Percentiles rank a stretch among this genome's conserved stretches.
These are phyloP conservation scores for Podospora pseudocomata DNA, from an alignment of 495 filamentous ascomycete species.

Conservation along the genomic window DNA sequence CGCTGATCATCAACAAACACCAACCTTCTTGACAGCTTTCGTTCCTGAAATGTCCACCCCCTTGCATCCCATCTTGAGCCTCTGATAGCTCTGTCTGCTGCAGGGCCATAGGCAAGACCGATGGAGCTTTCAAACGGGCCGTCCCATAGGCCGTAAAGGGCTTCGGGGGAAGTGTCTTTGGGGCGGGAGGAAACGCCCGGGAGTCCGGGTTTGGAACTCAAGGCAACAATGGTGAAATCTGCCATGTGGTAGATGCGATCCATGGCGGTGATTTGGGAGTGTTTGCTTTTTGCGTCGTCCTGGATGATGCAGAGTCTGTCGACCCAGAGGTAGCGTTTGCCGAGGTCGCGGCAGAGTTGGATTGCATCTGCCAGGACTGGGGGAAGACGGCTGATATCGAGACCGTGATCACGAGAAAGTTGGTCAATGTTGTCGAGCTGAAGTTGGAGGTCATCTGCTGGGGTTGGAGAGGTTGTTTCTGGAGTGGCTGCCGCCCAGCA, in stretches of 20 bases:
- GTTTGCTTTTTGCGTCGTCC: background rate
- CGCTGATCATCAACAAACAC: background rate
- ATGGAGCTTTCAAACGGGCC: background rate
- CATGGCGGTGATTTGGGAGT: background rate
- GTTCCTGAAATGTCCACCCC: background rate
- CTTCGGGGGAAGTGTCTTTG: background rate
- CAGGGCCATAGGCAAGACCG: background rate
- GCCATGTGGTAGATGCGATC: background rate
- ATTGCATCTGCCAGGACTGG: background rate
- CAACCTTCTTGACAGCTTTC: background rate
- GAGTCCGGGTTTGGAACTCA: background rate
- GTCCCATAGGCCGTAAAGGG: background rate
- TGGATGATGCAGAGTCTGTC: background rate
- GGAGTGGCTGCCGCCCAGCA: too few species aligned
- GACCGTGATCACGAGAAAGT: background rate
- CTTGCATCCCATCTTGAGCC: background rate
- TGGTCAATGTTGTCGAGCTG: background rate
- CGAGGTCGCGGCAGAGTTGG: background rate
- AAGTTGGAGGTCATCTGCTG: background rate
- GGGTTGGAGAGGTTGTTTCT: too few species aligned
- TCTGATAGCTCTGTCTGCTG: background rate
- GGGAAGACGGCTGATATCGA: background rate
- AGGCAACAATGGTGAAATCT: background rate
- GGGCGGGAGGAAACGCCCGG: background rate
- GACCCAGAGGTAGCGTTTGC: background rate